These are phyloP conservation scores for Phialophora chinensis DNA, from an alignment of 2,329 filamentous ascomycete species.

Conservation along the genomic window DNA sequence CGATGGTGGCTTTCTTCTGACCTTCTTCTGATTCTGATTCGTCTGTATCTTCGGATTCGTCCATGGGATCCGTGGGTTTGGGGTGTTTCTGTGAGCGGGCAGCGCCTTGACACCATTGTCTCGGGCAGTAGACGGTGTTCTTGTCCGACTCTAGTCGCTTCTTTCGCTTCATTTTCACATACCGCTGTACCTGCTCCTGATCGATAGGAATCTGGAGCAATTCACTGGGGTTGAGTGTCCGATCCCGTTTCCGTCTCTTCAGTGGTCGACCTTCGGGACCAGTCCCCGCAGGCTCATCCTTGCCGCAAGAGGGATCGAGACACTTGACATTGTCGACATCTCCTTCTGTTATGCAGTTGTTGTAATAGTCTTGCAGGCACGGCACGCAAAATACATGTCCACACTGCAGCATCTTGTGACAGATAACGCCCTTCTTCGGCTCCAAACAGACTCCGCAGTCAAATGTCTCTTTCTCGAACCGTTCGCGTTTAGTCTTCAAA, in stretches of 20 bases:
- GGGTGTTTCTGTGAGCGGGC: constrained; percentile 76
- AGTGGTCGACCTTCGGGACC: constrained; percentile 41
- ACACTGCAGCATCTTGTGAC: constrained; percentile 82
- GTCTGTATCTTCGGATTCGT: constrained; percentile 44
- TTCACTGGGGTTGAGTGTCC: constrained; percentile 79
- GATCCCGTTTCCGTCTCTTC: constrained; percentile 66
- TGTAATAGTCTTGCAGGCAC: constrained; percentile 92
- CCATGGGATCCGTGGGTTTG: constrained; percentile 71
- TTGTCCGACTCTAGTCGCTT: constrained; percentile 90
- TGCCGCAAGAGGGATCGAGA: constrained; percentile 77
- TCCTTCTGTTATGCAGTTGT: constrained; percentile 82
- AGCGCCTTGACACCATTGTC: constrained; percentile 89
- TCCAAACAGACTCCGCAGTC: constrained; percentile 89
- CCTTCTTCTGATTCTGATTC: constrained; percentile 58
- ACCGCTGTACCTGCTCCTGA: constrained; percentile 77
- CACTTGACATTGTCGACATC: constrained; percentile 81
- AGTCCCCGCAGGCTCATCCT: constrained; percentile 47
- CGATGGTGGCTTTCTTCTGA: constrained; percentile 43
- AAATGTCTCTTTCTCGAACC: constrained; percentile 84
- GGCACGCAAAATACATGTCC: constrained; percentile 87
- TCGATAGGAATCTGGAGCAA: constrained; percentile 76
- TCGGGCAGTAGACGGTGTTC: constrained; percentile 88
- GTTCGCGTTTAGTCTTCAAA: constrained; percentile 71
- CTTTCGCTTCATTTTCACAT: constrained; percentile 89
- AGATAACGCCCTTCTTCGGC: constrained; percentile 83